Percentiles rank a stretch among this genome's conserved stretches.
Conservation (phyloP, 495 filamentous ascomycete genomes). For the Immersiella caudata region DNA sequence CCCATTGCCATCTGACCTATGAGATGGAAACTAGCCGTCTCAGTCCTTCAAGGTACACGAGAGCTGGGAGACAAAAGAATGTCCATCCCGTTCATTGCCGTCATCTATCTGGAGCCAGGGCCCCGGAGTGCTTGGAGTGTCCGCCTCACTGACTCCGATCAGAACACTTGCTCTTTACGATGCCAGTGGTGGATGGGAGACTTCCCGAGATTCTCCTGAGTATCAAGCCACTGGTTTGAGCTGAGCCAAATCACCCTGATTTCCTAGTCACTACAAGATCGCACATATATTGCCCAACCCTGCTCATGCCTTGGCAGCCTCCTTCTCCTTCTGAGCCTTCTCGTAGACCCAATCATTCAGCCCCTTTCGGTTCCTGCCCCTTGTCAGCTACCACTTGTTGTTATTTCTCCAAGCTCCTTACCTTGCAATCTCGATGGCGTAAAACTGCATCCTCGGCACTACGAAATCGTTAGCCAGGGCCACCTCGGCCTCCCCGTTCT, state of each 20-base stretch:
- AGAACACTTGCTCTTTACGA: neutral
- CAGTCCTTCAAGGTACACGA: neutral
- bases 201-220: neutral
- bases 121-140: neutral
- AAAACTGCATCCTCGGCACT: slow-evolving; percentile 96
- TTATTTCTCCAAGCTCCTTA: slow-evolving; percentile 38
- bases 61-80: neutral
- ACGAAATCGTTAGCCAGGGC: slow-evolving; percentile 22
- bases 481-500: neutral
- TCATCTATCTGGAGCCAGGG: neutral
- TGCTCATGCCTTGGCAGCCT: slow-evolving; percentile 17
- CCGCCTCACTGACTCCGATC: neutral
- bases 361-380: slow-evolving; percentile 76
- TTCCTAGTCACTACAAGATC: neutral
- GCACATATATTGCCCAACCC: neutral
- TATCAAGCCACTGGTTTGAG: neutral
- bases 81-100: neutral
- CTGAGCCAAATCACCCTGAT: neutral
- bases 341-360: slow-evolving; percentile 98
- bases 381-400: slow-evolving; percentile 71
- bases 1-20: neutral
- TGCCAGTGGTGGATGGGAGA: too few relatives aligned
- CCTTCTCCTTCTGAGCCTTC: slow-evolving; percentile 52
- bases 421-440: slow-evolving; percentile 93
- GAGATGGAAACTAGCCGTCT: neutral